Conservation (phyloP, 2,329 filamentous ascomycete genomes). For the Exserohilum turcica region DNA sequence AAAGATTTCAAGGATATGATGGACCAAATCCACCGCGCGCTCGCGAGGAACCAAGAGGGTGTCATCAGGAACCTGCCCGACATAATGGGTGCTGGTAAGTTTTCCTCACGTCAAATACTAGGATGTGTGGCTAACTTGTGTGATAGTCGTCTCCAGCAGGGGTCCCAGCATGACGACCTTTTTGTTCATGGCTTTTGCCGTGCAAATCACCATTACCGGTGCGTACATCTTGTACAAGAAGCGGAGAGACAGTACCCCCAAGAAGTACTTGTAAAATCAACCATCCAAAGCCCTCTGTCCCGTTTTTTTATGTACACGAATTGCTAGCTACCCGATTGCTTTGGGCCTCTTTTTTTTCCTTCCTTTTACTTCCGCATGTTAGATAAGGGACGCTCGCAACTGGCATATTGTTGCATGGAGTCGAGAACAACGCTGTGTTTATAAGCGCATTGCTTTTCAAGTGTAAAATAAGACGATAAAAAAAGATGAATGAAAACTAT, state of each 20-base stretch:
- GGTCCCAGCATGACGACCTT: conserved; percentile 64
- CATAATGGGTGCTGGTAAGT: conserved; percentile 57
- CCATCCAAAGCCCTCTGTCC: not conserved
- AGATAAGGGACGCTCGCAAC: too few relatives aligned
- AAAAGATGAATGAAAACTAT: too few relatives aligned
- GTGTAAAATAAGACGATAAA: too few relatives aligned
- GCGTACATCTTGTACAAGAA: conserved; percentile 81
- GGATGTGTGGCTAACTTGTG: conserved; percentile 18
- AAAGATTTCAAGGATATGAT: conserved; percentile 63
- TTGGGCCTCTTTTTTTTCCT: too few relatives aligned
- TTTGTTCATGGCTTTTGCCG: conserved; percentile 73
- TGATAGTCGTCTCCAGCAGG: conserved; percentile 57
- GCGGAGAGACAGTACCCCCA: conserved; percentile 74
- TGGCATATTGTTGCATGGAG: too few relatives aligned
- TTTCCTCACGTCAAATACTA: not conserved
- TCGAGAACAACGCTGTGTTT: too few relatives aligned
- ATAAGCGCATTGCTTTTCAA: too few relatives aligned
- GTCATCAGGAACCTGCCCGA: conserved; percentile 58
- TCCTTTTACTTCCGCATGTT: too few relatives aligned
- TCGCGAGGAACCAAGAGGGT: conserved; percentile 60
- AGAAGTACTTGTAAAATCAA: conserved; percentile 76
- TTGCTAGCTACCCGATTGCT: not conserved
- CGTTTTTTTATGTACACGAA: not conserved
- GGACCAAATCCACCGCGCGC: conserved; percentile 58
- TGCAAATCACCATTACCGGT: conserved; percentile 72